Evolutionary conservation across 2,329 filamentous ascomycete genomes (phyloP).

Genomic region (Ophiostoma ulmi): DNA sequence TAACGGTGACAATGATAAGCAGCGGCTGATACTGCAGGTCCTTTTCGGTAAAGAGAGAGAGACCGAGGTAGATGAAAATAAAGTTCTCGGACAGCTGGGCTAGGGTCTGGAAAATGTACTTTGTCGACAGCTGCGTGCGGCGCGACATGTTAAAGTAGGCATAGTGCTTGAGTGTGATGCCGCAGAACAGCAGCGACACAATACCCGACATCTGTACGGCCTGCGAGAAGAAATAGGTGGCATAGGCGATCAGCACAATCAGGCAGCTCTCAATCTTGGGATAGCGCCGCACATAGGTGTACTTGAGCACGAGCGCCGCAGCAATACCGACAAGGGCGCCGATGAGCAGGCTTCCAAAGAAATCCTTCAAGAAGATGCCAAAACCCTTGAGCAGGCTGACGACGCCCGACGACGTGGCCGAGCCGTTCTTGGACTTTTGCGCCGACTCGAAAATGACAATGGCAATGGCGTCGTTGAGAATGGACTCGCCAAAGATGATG

Average conservation of each 20-base stretch:
- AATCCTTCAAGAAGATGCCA: slow-evolving; percentile 90
- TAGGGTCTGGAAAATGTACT: slow-evolving; percentile 92
- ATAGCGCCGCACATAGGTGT: slow-evolving; percentile 85
- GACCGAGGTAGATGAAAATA: slow-evolving; percentile 96
- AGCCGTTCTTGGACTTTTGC: slow-evolving; percentile 79
- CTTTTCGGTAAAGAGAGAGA: slow-evolving; percentile 89
- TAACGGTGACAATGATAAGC: slow-evolving; percentile 86
- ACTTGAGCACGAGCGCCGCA: slow-evolving; percentile 85
- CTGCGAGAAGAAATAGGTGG: slow-evolving; percentile 96
- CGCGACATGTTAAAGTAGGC: slow-evolving; percentile 99
- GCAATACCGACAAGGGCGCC: slow-evolving; percentile 80
- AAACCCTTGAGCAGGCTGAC: slow-evolving; percentile 85
- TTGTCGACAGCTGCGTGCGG: slow-evolving; percentile 92
- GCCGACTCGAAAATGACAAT: slow-evolving; percentile 98
- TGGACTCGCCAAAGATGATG: slow-evolving; percentile 97
- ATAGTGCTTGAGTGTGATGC: slow-evolving; percentile 97
- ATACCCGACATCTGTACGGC: slow-evolving; percentile 94
- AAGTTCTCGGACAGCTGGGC: slow-evolving; percentile 97
- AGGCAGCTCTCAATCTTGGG: slow-evolving; percentile 96
- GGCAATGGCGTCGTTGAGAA: slow-evolving; percentile 94
- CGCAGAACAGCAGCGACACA: slow-evolving; percentile 93
- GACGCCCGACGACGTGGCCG: slow-evolving; percentile 65
- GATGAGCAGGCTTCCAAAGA: slow-evolving; percentile 89
- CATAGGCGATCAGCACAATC: slow-evolving; percentile 88
- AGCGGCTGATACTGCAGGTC: slow-evolving; percentile 86